A percentile compares a stretch with the other conserved stretches of the same genome.
These are phyloP conservation scores for Platanthera zijinensis DNA, from an alignment of 106 monocot species.

Conservation along the genomic window DNA sequence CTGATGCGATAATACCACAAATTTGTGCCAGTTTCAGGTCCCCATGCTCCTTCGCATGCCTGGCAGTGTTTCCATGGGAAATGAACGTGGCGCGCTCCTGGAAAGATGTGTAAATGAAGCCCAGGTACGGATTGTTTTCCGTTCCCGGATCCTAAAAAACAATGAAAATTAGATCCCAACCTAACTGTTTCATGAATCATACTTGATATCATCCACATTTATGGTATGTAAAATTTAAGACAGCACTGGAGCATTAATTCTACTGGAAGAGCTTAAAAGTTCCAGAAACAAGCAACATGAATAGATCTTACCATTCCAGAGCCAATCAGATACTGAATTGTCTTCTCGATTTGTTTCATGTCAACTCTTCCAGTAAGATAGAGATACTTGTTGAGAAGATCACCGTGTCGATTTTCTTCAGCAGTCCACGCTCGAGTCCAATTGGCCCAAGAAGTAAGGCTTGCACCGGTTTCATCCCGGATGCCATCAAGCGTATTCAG, in stretches of 20 bases:
- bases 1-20: constrained; percentile 55
- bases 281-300: background rate
- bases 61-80: constrained; percentile 59
- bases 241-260: background rate
- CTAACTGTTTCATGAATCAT: background rate
- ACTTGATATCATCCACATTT: background rate
- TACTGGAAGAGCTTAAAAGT: background rate
- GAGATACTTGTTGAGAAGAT: constrained; percentile 52
- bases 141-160: constrained; percentile 49
- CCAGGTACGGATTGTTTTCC: constrained; percentile 58
- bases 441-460: constrained; percentile 50
- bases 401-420: constrained; percentile 62
- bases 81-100: constrained; percentile 63
- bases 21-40: constrained; percentile 51
- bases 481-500: constrained; percentile 55
- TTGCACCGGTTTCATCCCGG: constrained; percentile 56
- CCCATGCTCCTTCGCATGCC: constrained; percentile 52
- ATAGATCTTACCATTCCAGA: constrained; percentile 47
- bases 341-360: constrained; percentile 56
- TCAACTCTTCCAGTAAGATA: constrained; percentile 62
- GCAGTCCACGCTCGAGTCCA: constrained; percentile 71
- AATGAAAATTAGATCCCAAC: background rate
- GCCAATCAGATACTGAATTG: constrained; percentile 60
- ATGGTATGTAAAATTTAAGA: no score
- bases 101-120: constrained; percentile 59